Evolutionary conservation across 1,284 basidiomycete genomes (phyloP), one percentile per base, ranked within the genome.

Genomic region (Stygiomarasmius scandens): DNA sequence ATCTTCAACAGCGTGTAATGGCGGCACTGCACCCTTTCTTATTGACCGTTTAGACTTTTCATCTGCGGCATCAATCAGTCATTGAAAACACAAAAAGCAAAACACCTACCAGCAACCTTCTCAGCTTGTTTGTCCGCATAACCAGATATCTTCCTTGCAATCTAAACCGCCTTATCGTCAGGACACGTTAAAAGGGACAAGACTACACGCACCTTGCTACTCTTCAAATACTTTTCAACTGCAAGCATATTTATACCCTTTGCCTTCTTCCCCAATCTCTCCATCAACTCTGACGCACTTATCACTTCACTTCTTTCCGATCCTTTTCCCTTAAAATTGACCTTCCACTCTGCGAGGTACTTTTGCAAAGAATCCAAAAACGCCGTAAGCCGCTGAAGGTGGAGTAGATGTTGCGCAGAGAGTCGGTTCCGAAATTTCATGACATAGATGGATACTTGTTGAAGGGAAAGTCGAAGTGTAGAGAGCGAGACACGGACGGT

Each of bases 391-490:
- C 94, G 89, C 59, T 89, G 87, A 54, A 98, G 81, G 70, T 94
- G 89, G 32, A 96, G 76, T 57, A 88, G 79, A 67, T 98, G 94
- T 3, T 71, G 66, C 0, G 92, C 80, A 27, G 88, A 87, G 14
- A 99, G 81, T 27, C 90, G 83, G 16, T 80, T 85, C 24, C 85
- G 83, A 71, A 98, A 98, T 52, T 88, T 87, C 4, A 81, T 72
- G 5, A 95, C 79, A 73, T 99, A 99, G 27, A 80, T 80, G 8
- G 83, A 80, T 14, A 98, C 85, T 74, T 96, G 94, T n/a, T 79
- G 77, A 2, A 90, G 74, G 0, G 95, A 93, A 16, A 77, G 79
- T 0, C 75, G 69, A 9, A 97, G 74, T 22, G 82, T 84, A 1
- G 73, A 66, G 3, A 84, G 79, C 1, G 89, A 79, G 4, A 98